Evolutionary conservation across 2,329 filamentous ascomycete genomes (phyloP), one percentile per base, ranked within the genome.

Genomic region (Hymenotorrendiella dingleyae): DNA sequence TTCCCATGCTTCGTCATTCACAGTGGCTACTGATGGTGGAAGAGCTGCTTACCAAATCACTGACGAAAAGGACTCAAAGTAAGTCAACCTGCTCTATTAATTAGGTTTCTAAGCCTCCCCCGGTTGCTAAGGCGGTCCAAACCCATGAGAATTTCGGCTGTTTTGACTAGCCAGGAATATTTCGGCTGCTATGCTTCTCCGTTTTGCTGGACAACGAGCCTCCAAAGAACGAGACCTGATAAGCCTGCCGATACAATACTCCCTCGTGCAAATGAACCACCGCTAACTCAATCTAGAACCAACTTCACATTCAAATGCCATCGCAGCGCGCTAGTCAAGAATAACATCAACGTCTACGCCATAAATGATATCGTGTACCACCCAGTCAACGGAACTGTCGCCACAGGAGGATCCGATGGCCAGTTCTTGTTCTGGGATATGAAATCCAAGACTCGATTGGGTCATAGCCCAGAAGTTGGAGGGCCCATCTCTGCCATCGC

Each of bases 271-370:
- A 17, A 21, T 6, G 2, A 12, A 16, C 19, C 16, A 19, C 10
- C 35, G 21, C 34, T 42, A 39, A 42, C 14, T 16, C 9, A 14
- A 3, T 36, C 40, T 49, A 82, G 80, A 56, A 83, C 81, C 61
- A 96, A 96, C 71, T 97, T 96, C 72, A 93, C 86, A 34, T 97
- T 97, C 80, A 96, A 95, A 67, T 97, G 91, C 67, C 91, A 97
- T 65, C 88, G 91, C 47, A 85, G 93, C 58, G 76, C 77, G 3
- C 77, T 83, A 1, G 67, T 78, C 36, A 76, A 74, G 56, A 87
- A 86, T 64, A 69, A 81, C 45, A 84, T 83, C 56, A 90, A 89
- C 59, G 89, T 96, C 55, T 91, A 88, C 71, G 81, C 87, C 3
- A 87, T 97, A 62, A 97, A 97, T 68, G 84, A 87, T 54, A 96